A percentile compares a stretch with the other conserved stretches of the same genome.
Conservation (phyloP, 108 stramenopile genomes). For the Pseudonitzschia pungens region DNA sequence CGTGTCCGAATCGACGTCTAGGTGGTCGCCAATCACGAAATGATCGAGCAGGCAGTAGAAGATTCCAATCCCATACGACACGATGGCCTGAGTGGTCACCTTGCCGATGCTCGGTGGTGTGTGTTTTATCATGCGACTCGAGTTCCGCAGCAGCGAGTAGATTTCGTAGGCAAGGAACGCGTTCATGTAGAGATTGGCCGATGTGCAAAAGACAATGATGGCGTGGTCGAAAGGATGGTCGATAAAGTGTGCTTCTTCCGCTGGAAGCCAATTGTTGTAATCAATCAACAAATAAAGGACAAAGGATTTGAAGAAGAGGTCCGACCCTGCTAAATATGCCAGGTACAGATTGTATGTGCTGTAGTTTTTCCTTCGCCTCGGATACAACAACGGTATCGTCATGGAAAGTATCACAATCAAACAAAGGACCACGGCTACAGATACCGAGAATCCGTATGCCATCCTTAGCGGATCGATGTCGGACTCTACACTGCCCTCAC, state of each 20-base stretch:
- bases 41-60: not conserved
- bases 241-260: not conserved
- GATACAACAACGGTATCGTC: not conserved
- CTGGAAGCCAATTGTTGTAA: not conserved
- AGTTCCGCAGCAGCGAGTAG: not conserved
- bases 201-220: not conserved
- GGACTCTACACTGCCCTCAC: no score
- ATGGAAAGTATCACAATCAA: not conserved
- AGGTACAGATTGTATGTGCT: slow-evolving; percentile 2
- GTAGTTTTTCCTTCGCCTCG: not conserved
- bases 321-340: not conserved
- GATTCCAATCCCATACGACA: not conserved
- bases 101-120: not conserved
- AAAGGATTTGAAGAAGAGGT: not conserved
- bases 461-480: no score
- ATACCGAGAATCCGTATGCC: no score
- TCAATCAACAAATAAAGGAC: not conserved
- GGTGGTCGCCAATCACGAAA: not conserved
- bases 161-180: not conserved
- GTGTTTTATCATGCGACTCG: not conserved
- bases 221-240: not conserved
- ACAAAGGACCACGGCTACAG: not conserved
- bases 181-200: slow-evolving; percentile 6
- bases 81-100: not conserved
- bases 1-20: not conserved